Evolutionary conservation across 2,329 filamentous ascomycete genomes (phyloP).

Genomic region (Fusarium torulosum): DNA sequence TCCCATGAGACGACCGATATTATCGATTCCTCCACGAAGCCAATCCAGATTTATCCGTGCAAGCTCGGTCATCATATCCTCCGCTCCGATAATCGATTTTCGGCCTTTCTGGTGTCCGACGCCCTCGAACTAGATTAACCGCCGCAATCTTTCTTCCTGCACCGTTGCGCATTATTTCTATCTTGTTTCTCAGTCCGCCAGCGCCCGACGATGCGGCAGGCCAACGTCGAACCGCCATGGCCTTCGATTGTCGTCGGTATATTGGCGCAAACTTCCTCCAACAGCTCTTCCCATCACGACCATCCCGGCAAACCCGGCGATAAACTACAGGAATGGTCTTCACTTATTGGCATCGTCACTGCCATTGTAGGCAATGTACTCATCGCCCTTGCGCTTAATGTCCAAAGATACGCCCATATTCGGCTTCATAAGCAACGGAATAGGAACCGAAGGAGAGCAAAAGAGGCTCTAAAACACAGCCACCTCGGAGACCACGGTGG

Average conservation of each 20-base stretch:
- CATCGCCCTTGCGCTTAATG: slow-evolving; percentile 95
- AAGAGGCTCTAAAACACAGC: slow-evolving; percentile 64
- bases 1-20: slow-evolving; percentile 43
- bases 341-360: slow-evolving; percentile 92
- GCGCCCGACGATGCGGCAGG: slow-evolving; percentile 46
- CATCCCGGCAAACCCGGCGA: slow-evolving; percentile 56
- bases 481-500: slow-evolving; percentile 49
- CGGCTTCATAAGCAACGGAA: slow-evolving; percentile 79
- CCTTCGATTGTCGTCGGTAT: slow-evolving; percentile 34
- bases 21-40: slow-evolving; percentile 34
- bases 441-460: slow-evolving; percentile 67
- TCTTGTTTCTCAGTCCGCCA: slow-evolving; percentile 26
- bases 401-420: slow-evolving; percentile 95
- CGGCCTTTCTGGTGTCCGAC: slow-evolving; percentile 6
- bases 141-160: slow-evolving; percentile 11
- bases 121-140: slow-evolving; percentile 9
- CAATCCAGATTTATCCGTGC: slow-evolving; percentile 28
- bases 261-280: slow-evolving; percentile 34
- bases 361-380: slow-evolving; percentile 93
- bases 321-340: slow-evolving; percentile 81
- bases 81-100: slow-evolving; percentile 21
- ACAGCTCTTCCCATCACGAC: slow-evolving; percentile 33
- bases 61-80: slow-evolving; percentile 31
- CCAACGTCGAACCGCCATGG: slow-evolving; percentile 45
- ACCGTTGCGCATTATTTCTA: slow-evolving; percentile 35